Base-by-base conservation (phyloP, 2,329 filamentous ascomycete genomes). In the Penicillium sclerotigenum region DNA sequence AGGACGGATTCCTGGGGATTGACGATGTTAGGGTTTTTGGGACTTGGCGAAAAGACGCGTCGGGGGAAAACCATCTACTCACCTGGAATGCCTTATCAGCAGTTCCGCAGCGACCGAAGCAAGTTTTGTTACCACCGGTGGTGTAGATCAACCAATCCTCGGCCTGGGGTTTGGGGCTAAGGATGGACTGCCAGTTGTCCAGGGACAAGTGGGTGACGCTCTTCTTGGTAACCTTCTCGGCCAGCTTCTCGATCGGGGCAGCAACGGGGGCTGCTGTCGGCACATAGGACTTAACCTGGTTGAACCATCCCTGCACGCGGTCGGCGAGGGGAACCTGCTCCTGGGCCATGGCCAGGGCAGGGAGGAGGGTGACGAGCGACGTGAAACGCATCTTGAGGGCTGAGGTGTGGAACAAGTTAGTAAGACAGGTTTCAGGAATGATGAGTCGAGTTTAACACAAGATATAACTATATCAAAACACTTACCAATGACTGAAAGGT, bases 101-200 rank as follows among this genome's bases (percentile, higher is more conserved):
- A 42, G 73, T 75, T 29, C 67, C 77, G 70, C 85, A 87, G 59
- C 79, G 72, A 59, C 84, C 84, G 64, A 80, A 85, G 75, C 85
- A 87, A 36, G 83, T 85, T 71, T 81, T 81, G 75, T 87, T 87
- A 42, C 83, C 84, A 57, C 85, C 85, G 5, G 83, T 86, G 42
- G 85, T 71, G 68, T 79, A 86, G 50, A 87, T 70, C 61, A 85
- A 73, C 83, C 83, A 87, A 78, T 82, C 66, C 77, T 81, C 42
- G 70, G 74, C 58, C 73, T 70, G 56, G 3, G 66, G 61, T 26
- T 71, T 66, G 18, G 76, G 74, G 36, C 70, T 76, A 34, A 87
- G 68, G 47, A 82, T 70, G 47, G 78, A 70, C 65, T 82, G 75
- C 80, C 82, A 85, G 76, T 86, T 87, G 59, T 78, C 75, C 59